A percentile compares a stretch with the other conserved stretches of the same genome.
These are phyloP conservation scores for Clarireedia sp. DNA, from an alignment of 2,329 filamentous ascomycete genomes.

Conservation along the genomic window DNA sequence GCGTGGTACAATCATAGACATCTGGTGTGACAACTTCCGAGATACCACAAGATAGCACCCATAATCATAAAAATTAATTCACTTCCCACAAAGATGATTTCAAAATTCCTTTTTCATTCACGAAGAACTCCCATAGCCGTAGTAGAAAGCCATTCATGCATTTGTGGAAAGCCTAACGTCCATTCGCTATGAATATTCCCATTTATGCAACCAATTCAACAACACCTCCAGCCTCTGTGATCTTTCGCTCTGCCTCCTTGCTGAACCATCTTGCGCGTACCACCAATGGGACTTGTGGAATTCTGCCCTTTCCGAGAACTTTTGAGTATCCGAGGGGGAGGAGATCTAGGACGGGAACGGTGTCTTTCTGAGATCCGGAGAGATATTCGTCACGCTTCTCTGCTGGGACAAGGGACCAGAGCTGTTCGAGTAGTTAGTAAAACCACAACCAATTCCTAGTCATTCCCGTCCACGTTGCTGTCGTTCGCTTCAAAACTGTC, in stretches of 20 bases:
- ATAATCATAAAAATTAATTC: conserved; percentile 11
- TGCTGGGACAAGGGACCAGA: conserved; percentile 88
- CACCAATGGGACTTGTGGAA: conserved; percentile 87
- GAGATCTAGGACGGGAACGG: conserved; percentile 95
- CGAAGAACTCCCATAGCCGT: conserved; percentile 13
- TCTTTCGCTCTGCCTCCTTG: conserved; percentile 97
- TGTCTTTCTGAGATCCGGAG: conserved; percentile 71
- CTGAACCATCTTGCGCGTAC: conserved; percentile 93
- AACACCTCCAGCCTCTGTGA: conserved; percentile 94
- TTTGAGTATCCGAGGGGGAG: conserved; percentile 96
- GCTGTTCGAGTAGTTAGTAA: conserved; percentile 40
- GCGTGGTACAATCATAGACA: conserved; percentile 4
- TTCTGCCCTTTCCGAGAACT: conserved; percentile 95
- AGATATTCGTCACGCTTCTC: conserved; percentile 94
- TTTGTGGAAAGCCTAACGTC: conserved; percentile 12
- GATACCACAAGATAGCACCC: conserved; percentile 15
- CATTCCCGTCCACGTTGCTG: not conserved
- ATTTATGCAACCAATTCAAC: conserved; percentile 86
- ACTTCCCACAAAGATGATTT: conserved; percentile 5
- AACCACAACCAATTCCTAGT: not conserved
- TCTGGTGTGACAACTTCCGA: conserved; percentile 8
- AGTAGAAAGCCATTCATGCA: conserved; percentile 9
- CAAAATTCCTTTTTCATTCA: conserved; percentile 11
- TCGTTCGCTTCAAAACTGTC: not conserved
- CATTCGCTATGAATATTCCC: conserved; percentile 14